phyloP scores from a whole-genome alignment of 768 basidiomycete genomes.

The Pleurotus eryngii region DNA sequence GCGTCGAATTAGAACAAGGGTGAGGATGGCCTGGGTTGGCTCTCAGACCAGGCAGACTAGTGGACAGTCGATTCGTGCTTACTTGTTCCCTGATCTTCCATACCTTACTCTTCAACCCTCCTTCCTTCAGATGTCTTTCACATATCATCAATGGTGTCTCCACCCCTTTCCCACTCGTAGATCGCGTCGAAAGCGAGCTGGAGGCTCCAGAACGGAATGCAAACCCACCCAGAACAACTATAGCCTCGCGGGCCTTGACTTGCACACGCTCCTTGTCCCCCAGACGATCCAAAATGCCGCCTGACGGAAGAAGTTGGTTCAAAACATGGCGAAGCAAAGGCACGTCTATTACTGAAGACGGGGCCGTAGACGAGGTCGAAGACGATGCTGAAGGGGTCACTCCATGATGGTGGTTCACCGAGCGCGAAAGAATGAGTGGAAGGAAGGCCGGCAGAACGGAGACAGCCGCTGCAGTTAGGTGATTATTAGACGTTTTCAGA shows the following conservation, averaged over 20 bases:
- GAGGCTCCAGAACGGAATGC: conserved; percentile 58
- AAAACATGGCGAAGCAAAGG: conserved; percentile 66
- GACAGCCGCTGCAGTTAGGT: conserved; percentile 75
- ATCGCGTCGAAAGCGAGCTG: conserved; percentile 41
- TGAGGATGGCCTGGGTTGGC: conserved; percentile 49
- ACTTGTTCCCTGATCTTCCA: conserved; percentile 89
- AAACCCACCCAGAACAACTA: conserved; percentile 72
- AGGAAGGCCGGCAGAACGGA: conserved; percentile 65
- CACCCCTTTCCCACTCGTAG: conserved; percentile 52
- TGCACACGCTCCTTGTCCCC: conserved; percentile 78
- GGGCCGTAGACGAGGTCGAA: conserved; percentile 43
- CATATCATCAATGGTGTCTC: conserved; percentile 70
- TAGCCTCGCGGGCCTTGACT: conserved; percentile 68
- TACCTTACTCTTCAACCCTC: conserved; percentile 74
- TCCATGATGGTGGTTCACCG: conserved; percentile 23
- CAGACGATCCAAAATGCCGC: conserved; percentile 78
- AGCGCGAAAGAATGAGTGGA: conserved; percentile 53
- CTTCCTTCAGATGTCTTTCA: conserved; percentile 70
- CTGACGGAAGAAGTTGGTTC: conserved; percentile 65
- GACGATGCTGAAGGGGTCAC: conserved; percentile 48
- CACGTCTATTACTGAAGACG: conserved; percentile 46
- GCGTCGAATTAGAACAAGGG: conserved; percentile 72
- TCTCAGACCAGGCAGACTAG: too few relatives aligned
- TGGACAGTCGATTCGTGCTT: conserved; percentile 19
- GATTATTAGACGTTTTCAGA: conserved; percentile 78